phyloP scores from a whole-genome alignment of 805 yeast species.

The Wickerhamiella australiensis region DNA sequence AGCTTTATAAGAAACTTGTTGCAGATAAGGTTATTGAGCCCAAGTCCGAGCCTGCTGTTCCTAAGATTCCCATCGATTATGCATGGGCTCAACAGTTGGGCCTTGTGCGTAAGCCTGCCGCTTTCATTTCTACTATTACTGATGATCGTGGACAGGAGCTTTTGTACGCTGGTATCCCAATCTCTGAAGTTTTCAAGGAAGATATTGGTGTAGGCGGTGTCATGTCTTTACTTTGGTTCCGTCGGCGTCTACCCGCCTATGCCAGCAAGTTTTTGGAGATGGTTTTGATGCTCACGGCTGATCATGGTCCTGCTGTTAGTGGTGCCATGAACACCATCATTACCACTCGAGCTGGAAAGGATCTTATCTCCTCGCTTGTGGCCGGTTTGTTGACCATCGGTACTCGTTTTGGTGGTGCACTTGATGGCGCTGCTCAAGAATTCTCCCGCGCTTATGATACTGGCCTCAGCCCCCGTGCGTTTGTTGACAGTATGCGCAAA shows the following conservation, averaged over 20 bases:
- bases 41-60: conserved; percentile 34
- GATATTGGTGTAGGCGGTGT: conserved; percentile 39
- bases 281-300: conserved; percentile 40
- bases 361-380: conserved; percentile 35
- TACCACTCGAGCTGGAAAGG: conserved; percentile 39
- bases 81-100: conserved; percentile 40
- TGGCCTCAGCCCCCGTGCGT: conserved; percentile 36
- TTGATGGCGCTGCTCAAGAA: conserved; percentile 38
- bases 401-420: conserved; percentile 37
- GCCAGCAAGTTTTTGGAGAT: conserved; percentile 37
- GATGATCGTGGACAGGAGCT: conserved; percentile 39
- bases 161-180: conserved; percentile 37
- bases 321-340: conserved; percentile 40
- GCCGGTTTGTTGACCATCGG: conserved; percentile 37
- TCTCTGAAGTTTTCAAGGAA: conserved; percentile 37
- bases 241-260: conserved; percentile 34
- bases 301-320: conserved; percentile 38
- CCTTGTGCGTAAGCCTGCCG: conserved; percentile 37
- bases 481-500: conserved; percentile 37
- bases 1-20: conserved; percentile 69
- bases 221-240: conserved; percentile 37
- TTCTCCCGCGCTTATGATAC: conserved; percentile 35
- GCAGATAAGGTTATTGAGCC: conserved; percentile 31
- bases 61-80: conserved; percentile 38
- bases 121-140: conserved; percentile 37